These are phyloP conservation scores for Dipteronia dyeriana DNA, from an alignment of 345 rosid species.

Conservation along the genomic window DNA sequence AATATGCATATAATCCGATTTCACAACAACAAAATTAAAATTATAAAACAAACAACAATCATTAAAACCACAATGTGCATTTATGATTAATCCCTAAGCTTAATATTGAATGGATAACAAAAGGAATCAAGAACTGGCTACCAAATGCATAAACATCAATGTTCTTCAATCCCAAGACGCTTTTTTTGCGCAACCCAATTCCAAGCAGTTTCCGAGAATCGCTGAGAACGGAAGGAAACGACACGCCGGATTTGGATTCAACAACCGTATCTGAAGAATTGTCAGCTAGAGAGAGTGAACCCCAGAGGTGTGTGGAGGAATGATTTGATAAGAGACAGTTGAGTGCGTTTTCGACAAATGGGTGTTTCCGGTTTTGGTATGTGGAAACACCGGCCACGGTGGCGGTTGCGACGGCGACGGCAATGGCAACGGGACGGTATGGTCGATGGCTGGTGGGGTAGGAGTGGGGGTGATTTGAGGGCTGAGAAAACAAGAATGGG, in stretches of 20 bases:
- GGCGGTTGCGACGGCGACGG: slow-evolving; percentile 43
- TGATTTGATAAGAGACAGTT: slow-evolving; percentile 36
- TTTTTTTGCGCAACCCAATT: slow-evolving; percentile 74
- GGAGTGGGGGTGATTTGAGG: slow-evolving; percentile 23
- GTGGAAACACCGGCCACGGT: slow-evolving; percentile 46
- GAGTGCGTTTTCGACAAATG: slow-evolving; percentile 35
- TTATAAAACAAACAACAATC: background rate
- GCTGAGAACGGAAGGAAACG: slow-evolving; percentile 59
- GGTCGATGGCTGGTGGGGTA: slow-evolving; percentile 17
- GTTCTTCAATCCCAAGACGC: slow-evolving; percentile 75
- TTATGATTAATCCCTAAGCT: background rate
- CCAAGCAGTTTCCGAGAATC: slow-evolving; percentile 68
- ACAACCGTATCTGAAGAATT: slow-evolving; percentile 50
- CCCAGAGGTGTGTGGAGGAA: slow-evolving; percentile 46
- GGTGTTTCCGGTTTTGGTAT: slow-evolving; percentile 36
- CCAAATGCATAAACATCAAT: slow-evolving; percentile 85
- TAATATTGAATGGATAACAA: background rate
- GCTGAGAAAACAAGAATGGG: slow-evolving; percentile 87
- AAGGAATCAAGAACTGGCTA: slow-evolving; percentile 23
- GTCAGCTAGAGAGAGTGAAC: slow-evolving; percentile 71
- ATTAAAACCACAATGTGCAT: background rate
- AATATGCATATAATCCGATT: background rate
- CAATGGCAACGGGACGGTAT: slow-evolving; percentile 32
- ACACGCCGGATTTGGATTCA: slow-evolving; percentile 64
- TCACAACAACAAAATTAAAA: background rate